phyloP scores from a whole-genome alignment of 2,329 filamentous ascomycete genomes.

The Aspergillaceae sp. region DNA sequence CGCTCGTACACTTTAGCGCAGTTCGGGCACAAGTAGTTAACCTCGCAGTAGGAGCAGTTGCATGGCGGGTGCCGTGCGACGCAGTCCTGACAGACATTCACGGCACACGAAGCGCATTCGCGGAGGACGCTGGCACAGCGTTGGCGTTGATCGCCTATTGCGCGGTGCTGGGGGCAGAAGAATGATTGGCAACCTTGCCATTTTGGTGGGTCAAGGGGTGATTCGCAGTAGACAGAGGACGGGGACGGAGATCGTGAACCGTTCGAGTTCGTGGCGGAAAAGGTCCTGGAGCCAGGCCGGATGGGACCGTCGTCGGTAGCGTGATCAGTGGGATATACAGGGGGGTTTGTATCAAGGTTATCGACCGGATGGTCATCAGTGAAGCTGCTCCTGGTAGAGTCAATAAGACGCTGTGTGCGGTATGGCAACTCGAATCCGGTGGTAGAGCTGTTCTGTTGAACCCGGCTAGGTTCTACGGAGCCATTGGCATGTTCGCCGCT shows the following conservation, averaged over 20 bases:
- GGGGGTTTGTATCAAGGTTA: conserved; percentile 16
- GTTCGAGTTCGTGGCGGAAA: conserved; percentile 33
- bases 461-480: conserved; percentile 5
- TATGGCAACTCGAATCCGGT: conserved; percentile 22
- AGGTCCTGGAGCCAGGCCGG: conserved; percentile 27
- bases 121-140: conserved; percentile 36
- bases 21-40: conserved; percentile 38
- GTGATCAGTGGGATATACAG: conserved; percentile 14
- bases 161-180: conserved; percentile 38
- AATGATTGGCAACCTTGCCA: conserved; percentile 44
- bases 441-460: conserved; percentile 8
- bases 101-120: conserved; percentile 39
- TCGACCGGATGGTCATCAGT: conserved; percentile 25
- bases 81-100: conserved; percentile 41
- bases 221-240: conserved; percentile 30
- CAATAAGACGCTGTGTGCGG: conserved; percentile 19
- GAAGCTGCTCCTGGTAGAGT: conserved; percentile 28
- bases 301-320: conserved; percentile 13
- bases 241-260: conserved; percentile 34
- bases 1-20: conserved; percentile 31
- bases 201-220: conserved; percentile 25
- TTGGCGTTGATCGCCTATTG: conserved; percentile 38
- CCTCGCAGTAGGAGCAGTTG: conserved; percentile 36
- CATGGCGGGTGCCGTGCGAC: conserved; percentile 33
- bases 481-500: conserved; percentile 14